Evolutionary conservation across 805 yeast genomes (phyloP).

Genomic region (Naumovozyma castellii): DNA sequence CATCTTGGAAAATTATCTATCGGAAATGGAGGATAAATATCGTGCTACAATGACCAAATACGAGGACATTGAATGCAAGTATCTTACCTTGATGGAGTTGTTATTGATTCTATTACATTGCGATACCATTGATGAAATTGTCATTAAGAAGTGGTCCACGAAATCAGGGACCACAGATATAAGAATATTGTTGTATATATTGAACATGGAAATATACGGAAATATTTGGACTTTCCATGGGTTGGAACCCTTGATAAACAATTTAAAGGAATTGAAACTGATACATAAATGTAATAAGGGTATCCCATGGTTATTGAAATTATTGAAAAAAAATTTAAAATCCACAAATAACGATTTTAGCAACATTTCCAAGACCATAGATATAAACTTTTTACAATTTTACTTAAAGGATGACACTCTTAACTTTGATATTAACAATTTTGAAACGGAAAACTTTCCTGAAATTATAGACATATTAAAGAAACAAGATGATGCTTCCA

Average conservation of each 20-base stretch:
- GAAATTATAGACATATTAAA: slow-evolving; percentile 11
- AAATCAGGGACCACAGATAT: slow-evolving; percentile 15
- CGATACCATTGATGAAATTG: slow-evolving; percentile 12
- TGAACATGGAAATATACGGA: slow-evolving; percentile 21
- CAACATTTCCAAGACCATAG: slow-evolving; percentile 18
- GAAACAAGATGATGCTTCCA: slow-evolving; percentile 1
- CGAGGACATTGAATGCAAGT: slow-evolving; percentile 10
- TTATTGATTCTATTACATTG: slow-evolving; percentile 21
- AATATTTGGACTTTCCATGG: slow-evolving; percentile 27
- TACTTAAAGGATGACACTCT: slow-evolving; percentile 2
- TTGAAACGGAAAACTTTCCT: slow-evolving; percentile 10
- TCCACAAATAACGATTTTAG: slow-evolving; percentile 7
- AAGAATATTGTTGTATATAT: slow-evolving; percentile 20
- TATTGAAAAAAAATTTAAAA: slow-evolving; percentile 4
- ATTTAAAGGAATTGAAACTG: slow-evolving; percentile 20
- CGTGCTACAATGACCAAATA: not conserved
- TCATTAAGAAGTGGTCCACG: slow-evolving; percentile 16
- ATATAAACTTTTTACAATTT: slow-evolving; percentile 15
- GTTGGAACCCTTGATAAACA: slow-evolving; percentile 12
- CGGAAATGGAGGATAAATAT: not conserved
- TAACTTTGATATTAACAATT: slow-evolving; percentile 8
- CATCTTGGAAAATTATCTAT: slow-evolving; percentile 12
- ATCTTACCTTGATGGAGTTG: slow-evolving; percentile 13
- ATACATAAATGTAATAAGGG: slow-evolving; percentile 14
- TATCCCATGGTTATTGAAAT: not conserved